Percentiles rank a stretch among this genome's conserved stretches.
These are phyloP conservation scores for Alternaria rosae DNA, from an alignment of 2,329 filamentous ascomycete genomes.

Conservation along the genomic window DNA sequence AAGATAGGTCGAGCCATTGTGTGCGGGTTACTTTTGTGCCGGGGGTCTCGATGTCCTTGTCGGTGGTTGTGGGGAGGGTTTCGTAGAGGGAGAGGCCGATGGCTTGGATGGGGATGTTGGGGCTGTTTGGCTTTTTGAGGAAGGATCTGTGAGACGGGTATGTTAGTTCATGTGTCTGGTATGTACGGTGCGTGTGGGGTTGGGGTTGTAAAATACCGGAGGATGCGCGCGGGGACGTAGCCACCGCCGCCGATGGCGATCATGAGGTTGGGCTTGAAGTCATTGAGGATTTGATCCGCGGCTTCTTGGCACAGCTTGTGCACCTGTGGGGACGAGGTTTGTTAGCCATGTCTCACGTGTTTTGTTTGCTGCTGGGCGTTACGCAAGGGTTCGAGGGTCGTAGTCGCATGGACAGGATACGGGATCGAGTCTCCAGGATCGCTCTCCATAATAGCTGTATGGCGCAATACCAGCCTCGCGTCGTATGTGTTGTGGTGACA, in stretches of 20 bases:
- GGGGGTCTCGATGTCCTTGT: conserved; percentile 74
- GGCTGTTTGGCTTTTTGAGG: conserved; percentile 83
- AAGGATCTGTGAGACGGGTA: conserved; percentile 68
- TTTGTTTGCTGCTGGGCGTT: neutral
- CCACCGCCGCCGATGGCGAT: conserved; percentile 98
- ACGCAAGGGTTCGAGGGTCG: neutral
- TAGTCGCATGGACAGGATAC: neutral
- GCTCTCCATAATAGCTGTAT: neutral
- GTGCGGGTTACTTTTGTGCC: conserved; percentile 96
- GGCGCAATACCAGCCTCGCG: neutral
- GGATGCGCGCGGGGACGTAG: conserved; percentile 95
- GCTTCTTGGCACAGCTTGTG: conserved; percentile 96
- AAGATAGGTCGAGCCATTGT: conserved; percentile 94
- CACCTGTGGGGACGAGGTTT: conserved; percentile 64
- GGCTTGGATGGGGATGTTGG: conserved; percentile 99
- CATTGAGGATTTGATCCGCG: conserved; percentile 79
- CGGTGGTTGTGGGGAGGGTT: conserved; percentile 67
- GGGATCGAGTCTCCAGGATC: neutral
- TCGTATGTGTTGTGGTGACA: neutral
- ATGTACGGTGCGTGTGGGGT: neutral
- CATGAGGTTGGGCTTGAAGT: conserved; percentile 93
- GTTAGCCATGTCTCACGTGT: conserved; percentile 13
- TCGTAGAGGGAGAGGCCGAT: conserved; percentile 98
- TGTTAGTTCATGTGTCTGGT: neutral
- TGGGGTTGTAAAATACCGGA: conserved; percentile 65